Conservation (phyloP, 768 basidiomycete species). For the Phylloporus arenicola region DNA sequence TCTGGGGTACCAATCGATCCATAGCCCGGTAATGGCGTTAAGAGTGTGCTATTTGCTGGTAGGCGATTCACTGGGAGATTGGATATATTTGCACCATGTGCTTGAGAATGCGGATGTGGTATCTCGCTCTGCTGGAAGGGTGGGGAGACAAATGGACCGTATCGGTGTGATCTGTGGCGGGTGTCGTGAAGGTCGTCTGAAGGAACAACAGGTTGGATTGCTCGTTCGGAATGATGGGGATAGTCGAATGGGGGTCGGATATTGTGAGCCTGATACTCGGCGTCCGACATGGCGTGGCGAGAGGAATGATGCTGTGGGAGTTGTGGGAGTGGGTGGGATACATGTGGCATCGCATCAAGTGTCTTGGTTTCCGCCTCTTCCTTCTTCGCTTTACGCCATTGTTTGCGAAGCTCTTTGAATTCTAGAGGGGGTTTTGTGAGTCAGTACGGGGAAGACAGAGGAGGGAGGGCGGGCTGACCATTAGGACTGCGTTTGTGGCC, state of each 20-base stretch:
- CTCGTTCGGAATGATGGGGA: conserved; percentile 23
- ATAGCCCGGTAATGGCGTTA: conserved; percentile 66
- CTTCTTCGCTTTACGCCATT: conserved; percentile 93
- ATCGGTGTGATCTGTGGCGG: conserved; percentile 26
- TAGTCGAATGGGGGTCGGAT: conserved; percentile 20
- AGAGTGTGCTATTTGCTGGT: conserved; percentile 59
- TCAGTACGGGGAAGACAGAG: conserved; percentile 6
- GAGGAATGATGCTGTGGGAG: conserved; percentile 18
- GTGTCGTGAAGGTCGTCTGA: conserved; percentile 20
- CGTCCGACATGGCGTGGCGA: conserved; percentile 25
- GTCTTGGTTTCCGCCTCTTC: conserved; percentile 41
- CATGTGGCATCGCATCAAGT: conserved; percentile 13
- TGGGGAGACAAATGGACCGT: conserved; percentile 16
- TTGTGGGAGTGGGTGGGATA: conserved; percentile 15
- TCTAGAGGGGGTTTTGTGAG: conserved; percentile 42
- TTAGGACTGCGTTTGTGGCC: conserved; percentile 84
- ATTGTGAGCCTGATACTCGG: conserved; percentile 17
- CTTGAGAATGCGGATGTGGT: conserved; percentile 23
- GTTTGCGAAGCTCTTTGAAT: conserved; percentile 96
- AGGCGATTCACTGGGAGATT: conserved; percentile 37
- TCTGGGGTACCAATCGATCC: conserved; percentile 31
- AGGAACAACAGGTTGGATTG: conserved; percentile 5
- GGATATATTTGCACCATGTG: conserved; percentile 18
- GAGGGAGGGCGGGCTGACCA: conserved; percentile 47
- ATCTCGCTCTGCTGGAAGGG: conserved; percentile 12